Evolutionary conservation across 331 rosid genomes (phyloP), one percentile per base, ranked within the genome.

Genomic region (Acacia concinna): DNA sequence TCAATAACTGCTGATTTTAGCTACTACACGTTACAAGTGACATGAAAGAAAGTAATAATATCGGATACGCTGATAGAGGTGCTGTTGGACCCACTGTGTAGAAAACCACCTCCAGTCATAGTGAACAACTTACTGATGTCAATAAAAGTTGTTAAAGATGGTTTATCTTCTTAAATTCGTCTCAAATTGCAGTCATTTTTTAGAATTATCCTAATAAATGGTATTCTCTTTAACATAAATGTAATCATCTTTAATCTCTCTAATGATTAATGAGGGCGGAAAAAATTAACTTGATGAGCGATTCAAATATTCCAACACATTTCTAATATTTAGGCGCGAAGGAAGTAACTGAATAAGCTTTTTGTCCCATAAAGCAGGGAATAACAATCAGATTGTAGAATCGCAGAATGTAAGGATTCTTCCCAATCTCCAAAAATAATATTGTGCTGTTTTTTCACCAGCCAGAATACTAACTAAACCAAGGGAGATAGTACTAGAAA

Each of bases 41-140:
- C 40, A 54, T 25, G 32, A 67, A 47, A 10, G 46, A 69, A 62
- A 70, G 18, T 60, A 35, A 71, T 35, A 62, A 76, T 35, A 70
- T 47, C 23, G 35, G 0, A 67, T 28, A 47, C 65, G 69, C 9
- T 31, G 60, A 27, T 34, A 74, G 5, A 68, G 25, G 68, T 28
- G 31, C 54, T 20, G n/a, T 21, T 25, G 37, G 77, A 68, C 28
- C 41, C 5, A 40, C 60, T 28, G 25, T 2, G 37, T 18, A 32
- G n/a, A 63, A 63, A 30, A 63, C 38, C 0, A 7, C 68, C n/a
- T 31, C 73, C 56, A 27, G 46, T 23, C 9, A 13, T 38, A 12
- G 18, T 23, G 28, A 46, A 17, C 52, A 14, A 6, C 60, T 52
- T 8, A 9, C 60, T n/a, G 60, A 20, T 52, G 5, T n/a, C 3